Percentiles rank a stretch among this genome's conserved stretches.
Conservation (phyloP, 768 basidiomycete genomes). For the Pleurotus pulmonarius region DNA sequence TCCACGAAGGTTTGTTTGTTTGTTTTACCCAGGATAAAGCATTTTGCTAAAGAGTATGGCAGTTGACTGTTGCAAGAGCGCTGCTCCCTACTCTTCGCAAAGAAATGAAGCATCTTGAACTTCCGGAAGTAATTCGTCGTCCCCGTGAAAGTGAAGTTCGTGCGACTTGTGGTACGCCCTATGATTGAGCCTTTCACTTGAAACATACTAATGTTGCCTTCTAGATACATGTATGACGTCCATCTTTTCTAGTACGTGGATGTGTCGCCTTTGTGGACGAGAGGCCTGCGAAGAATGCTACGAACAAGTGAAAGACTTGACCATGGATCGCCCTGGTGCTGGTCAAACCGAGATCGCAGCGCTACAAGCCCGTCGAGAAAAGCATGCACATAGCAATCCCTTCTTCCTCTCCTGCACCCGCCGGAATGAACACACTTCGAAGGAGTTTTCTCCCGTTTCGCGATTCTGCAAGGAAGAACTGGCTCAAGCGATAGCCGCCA, state of each 20-base stretch:
- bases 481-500: slow-evolving; percentile 57
- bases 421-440: slow-evolving; percentile 63
- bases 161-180: slow-evolving; percentile 72
- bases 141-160: slow-evolving; percentile 80
- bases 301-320: slow-evolving; percentile 61
- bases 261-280: slow-evolving; percentile 87
- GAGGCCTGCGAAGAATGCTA: slow-evolving; percentile 89
- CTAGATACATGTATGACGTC: slow-evolving; percentile 93
- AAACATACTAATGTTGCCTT: slow-evolving; percentile 1
- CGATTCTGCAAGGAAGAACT: slow-evolving; percentile 69
- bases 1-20: slow-evolving; percentile 53
- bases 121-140: slow-evolving; percentile 59
- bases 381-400: slow-evolving; percentile 61
- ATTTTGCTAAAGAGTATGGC: slow-evolving; percentile 14
- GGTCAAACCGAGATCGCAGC: slow-evolving; percentile 44
- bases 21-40: not conserved
- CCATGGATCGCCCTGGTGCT: slow-evolving; percentile 46
- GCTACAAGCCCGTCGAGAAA: slow-evolving; percentile 51
- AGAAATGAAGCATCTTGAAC: slow-evolving; percentile 60
- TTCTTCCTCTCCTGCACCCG: slow-evolving; percentile 73
- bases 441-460: slow-evolving; percentile 77
- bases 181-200: not conserved
- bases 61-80: slow-evolving; percentile 67
- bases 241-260: slow-evolving; percentile 85
- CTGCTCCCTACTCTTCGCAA: slow-evolving; percentile 62